Conservation (phyloP, 768 basidiomycete genomes). For the Gloeophyllum trabeum region DNA sequence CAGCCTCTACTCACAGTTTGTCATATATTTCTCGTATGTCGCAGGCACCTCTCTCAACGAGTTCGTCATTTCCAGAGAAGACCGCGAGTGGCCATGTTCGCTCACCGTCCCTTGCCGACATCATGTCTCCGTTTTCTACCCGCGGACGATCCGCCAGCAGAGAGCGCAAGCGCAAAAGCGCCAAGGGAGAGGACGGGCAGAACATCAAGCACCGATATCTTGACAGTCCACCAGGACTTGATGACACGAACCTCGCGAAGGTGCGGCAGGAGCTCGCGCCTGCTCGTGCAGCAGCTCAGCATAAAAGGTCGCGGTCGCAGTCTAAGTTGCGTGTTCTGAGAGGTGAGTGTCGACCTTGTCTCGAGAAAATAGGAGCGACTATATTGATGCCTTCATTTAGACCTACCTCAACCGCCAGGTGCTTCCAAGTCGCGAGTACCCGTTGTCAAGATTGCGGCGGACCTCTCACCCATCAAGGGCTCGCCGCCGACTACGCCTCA, state of each 20-base stretch:
- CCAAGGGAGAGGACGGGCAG: not conserved
- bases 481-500: conserved; percentile 34
- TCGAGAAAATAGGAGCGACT: too few relatives aligned
- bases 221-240: not conserved
- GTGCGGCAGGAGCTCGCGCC: not conserved
- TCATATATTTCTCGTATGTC: conserved; percentile 11
- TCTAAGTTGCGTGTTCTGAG: conserved; percentile 17
- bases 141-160: conserved; percentile 15
- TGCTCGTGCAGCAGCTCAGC: not conserved
- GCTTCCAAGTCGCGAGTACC: too few relatives aligned
- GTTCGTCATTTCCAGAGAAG: conserved; percentile 17
- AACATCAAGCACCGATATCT: not conserved
- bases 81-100: conserved; percentile 15
- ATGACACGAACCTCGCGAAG: not conserved
- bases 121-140: conserved; percentile 22
- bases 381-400: too few relatives aligned
- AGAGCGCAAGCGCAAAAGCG: conserved; percentile 8
- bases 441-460: too few relatives aligned
- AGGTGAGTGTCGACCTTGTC: conserved; percentile 8
- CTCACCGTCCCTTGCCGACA: conserved; percentile 18
- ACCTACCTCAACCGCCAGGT: too few relatives aligned
- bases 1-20: conserved; percentile 28
- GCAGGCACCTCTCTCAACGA: not conserved
- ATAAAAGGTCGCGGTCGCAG: conserved; percentile 13
- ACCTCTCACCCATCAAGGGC: conserved; percentile 40